A percentile compares a stretch with the other conserved stretches of the same genome.
These are phyloP conservation scores for Aspergillus tamarii DNA, from an alignment of 2,329 filamentous ascomycete genomes.

Conservation along the genomic window DNA sequence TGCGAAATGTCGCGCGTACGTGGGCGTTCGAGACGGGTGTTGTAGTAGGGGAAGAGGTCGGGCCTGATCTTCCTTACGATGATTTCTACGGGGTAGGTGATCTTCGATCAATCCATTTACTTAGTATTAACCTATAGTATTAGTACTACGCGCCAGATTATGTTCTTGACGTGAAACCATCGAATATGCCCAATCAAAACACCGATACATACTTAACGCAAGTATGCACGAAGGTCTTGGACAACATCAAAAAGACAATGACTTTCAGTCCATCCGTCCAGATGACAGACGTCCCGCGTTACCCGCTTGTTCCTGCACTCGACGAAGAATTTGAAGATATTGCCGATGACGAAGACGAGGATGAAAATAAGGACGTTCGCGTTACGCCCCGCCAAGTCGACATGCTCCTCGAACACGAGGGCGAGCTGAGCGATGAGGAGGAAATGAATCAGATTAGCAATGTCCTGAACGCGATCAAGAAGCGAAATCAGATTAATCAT, in stretches of 20 bases:
- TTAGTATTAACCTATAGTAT: not conserved
- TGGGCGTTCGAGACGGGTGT: slow-evolving; percentile 74
- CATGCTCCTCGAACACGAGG: not conserved
- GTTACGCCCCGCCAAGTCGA: not conserved
- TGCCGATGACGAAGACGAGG: not conserved
- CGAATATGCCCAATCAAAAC: slow-evolving; percentile 3
- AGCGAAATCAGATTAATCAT: not conserved
- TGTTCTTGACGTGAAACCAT: not conserved
- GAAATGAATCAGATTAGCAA: not conserved
- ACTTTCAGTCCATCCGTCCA: slow-evolving; percentile 1
- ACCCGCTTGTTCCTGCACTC: not conserved
- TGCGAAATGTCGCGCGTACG: slow-evolving; percentile 66
- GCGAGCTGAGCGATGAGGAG: not conserved
- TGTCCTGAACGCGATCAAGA: not conserved
- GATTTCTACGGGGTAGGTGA: slow-evolving; percentile 78
- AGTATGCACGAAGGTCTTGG: not conserved
- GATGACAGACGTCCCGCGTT: not conserved
- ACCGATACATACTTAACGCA: not conserved
- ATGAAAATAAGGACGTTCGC: not conserved
- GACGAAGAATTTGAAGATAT: not conserved
- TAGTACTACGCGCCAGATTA: slow-evolving; percentile 1
- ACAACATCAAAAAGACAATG: not conserved
- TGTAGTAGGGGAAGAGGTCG: slow-evolving; percentile 83
- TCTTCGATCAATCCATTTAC: not conserved
- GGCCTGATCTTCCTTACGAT: slow-evolving; percentile 82